Percentiles rank a stretch among this genome's conserved stretches.
Conservation (phyloP, 176 grass and related monocot genomes). For the Luzula sylvatica region DNA sequence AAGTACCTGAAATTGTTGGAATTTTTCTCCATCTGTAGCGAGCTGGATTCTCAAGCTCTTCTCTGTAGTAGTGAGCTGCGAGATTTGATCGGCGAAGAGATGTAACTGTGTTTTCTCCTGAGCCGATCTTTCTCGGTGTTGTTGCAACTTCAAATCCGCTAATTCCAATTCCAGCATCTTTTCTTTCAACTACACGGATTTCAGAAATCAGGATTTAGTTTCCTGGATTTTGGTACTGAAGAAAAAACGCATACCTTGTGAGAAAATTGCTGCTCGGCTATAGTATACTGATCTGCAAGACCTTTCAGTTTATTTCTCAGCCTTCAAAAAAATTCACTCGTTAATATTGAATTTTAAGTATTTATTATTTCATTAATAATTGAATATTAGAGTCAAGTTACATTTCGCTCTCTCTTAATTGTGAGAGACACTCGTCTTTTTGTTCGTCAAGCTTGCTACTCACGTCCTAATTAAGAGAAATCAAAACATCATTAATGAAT, state of each 20-base stretch:
- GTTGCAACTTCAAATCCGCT: too few species aligned
- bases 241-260: slow-evolving; percentile 56
- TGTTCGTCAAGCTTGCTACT: slow-evolving; percentile 81
- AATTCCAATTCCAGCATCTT: slow-evolving; percentile 77
- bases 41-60: too few species aligned
- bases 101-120: too few species aligned
- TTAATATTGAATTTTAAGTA: too few species aligned
- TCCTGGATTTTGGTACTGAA: background rate
- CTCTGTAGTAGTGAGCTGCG: too few species aligned
- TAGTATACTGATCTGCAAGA: slow-evolving; percentile 72
- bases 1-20: too few species aligned
- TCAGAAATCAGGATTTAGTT: background rate
- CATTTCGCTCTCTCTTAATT: slow-evolving; percentile 77
- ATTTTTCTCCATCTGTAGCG: too few species aligned
- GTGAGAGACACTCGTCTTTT: slow-evolving; percentile 71
- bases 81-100: too few species aligned
- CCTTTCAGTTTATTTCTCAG: slow-evolving; percentile 88
- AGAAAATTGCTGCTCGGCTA: slow-evolving; percentile 81
- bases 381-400: slow-evolving; percentile 49
- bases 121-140: too few species aligned
- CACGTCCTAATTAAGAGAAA: slow-evolving; percentile 46
- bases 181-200: slow-evolving; percentile 57
- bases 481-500: background rate
- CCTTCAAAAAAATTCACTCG: slow-evolving; percentile 34
- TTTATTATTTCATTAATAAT: too few species aligned